A percentile compares a stretch with the other conserved stretches of the same genome.
Conservation (phyloP, 1,284 basidiomycete genomes). For the Ceratobasidium sp. region DNA sequence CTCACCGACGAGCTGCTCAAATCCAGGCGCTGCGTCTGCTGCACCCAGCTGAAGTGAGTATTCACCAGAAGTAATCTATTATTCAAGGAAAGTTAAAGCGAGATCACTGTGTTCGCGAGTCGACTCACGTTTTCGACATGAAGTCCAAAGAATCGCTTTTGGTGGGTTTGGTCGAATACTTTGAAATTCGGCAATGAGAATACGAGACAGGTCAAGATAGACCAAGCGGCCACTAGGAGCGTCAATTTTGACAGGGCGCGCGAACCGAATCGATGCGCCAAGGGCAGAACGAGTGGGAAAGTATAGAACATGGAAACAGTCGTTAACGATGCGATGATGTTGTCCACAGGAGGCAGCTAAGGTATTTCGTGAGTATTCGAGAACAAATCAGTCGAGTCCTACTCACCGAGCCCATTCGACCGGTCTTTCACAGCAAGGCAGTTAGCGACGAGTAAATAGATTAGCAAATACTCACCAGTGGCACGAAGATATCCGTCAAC, state of each 20-base stretch:
- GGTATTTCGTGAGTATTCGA: conserved; percentile 10
- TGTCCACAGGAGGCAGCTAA: conserved; percentile 78
- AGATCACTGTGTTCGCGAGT: conserved; percentile 14
- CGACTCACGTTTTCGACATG: conserved; percentile 83
- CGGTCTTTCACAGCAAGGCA: conserved; percentile 59
- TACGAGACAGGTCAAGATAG: conserved; percentile 62
- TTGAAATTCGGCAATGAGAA: conserved; percentile 64
- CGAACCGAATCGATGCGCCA: conserved; percentile 75
- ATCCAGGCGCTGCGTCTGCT: conserved; percentile 83
- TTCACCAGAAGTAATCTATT: conserved; percentile 75
- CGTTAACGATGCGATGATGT: conserved; percentile 84
- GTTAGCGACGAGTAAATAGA: neutral
- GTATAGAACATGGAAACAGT: conserved; percentile 66
- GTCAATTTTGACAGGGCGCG: conserved; percentile 54
- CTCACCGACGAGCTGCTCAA: conserved; percentile 64
- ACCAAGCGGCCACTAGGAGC: conserved; percentile 56
- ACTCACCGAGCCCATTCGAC: conserved; percentile 66
- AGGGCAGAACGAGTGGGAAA: conserved; percentile 70
- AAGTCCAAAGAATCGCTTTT: conserved; percentile 85
- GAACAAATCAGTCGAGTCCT: neutral
- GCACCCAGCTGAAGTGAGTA: conserved; percentile 83
- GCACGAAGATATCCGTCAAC: conserved; percentile 89
- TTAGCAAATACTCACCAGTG: conserved; percentile 66
- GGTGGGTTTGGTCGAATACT: conserved; percentile 85
- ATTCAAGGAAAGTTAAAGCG: conserved; percentile 24